A percentile compares a stretch with the other conserved stretches of the same genome.
Evolutionary conservation across 2,329 filamentous ascomycete genomes (phyloP).

Genomic region (Leptographium flavum): DNA sequence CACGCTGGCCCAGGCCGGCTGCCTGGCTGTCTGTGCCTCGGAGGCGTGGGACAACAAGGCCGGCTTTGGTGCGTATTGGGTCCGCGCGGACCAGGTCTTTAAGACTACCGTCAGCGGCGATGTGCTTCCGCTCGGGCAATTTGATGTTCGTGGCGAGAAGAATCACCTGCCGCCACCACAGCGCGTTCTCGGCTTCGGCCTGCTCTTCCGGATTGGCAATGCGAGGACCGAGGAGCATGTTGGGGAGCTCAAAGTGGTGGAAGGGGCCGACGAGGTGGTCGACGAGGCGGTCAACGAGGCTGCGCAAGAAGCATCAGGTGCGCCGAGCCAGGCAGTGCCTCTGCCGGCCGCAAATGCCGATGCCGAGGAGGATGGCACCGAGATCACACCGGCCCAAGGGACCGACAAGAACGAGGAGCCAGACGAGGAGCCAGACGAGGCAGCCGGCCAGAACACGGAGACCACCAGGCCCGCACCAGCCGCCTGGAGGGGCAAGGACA

Average conservation of each 20-base stretch:
- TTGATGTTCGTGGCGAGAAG: conserved; percentile 74
- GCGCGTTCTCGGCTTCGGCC: conserved; percentile 71
- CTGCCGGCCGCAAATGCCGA: neutral
- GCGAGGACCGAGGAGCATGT: conserved; percentile 40
- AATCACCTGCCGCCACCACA: conserved; percentile 83
- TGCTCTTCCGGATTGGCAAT: conserved; percentile 80
- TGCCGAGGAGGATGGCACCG: neutral
- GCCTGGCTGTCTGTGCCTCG: conserved; percentile 70
- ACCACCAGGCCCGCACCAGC: conserved; percentile 11
- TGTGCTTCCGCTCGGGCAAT: conserved; percentile 63
- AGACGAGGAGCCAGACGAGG: conserved; percentile 12
- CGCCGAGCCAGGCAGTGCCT: neutral
- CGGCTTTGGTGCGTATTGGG: conserved; percentile 94
- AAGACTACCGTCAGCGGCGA: conserved; percentile 73
- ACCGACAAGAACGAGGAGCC: conserved; percentile 7
- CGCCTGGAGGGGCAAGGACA: conserved; percentile 10
- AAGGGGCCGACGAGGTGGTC: conserved; percentile 10
- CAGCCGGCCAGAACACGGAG: neutral
- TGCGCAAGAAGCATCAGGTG: neutral
- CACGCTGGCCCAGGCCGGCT: conserved; percentile 81
- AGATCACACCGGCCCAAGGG: neutral
- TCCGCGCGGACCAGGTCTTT: conserved; percentile 74
- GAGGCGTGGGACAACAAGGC: conserved; percentile 94
- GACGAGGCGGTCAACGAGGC: conserved; percentile 10
- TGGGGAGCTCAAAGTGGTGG: conserved; percentile 4